These are phyloP conservation scores for Alternaria hordeiaustralica DNA, from an alignment of 2,329 filamentous ascomycete species.

Conservation along the genomic window DNA sequence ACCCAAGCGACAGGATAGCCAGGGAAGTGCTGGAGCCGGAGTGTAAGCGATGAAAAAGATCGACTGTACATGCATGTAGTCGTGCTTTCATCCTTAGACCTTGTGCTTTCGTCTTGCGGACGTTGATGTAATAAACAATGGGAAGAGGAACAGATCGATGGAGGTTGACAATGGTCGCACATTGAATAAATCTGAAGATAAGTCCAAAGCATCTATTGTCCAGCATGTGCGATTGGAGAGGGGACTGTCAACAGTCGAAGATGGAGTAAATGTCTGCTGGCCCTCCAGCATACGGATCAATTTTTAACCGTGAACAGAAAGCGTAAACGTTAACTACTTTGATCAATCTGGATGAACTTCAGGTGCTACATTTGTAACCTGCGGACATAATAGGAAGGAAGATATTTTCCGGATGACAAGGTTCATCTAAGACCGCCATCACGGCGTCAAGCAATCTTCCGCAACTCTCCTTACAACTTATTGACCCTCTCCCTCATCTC, in stretches of 20 bases:
- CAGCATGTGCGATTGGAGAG: not conserved
- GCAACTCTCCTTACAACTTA: constrained; percentile 12
- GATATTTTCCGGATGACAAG: too few species aligned
- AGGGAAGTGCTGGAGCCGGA: constrained; percentile 27
- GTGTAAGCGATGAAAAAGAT: not conserved
- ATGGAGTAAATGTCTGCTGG: not conserved
- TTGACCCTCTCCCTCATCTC: constrained; percentile 45
- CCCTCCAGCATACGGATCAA: too few species aligned
- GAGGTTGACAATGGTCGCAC: not conserved
- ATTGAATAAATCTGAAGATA: not conserved
- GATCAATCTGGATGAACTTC: too few species aligned
- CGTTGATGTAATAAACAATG: not conserved
- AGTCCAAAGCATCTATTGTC: not conserved
- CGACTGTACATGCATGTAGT: not conserved
- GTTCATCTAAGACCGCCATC: not conserved
- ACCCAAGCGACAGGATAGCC: constrained; percentile 28
- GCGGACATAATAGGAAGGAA: too few species aligned
- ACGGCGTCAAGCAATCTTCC: not conserved
- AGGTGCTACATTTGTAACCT: too few species aligned
- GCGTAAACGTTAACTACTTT: too few species aligned
- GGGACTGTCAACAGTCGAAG: not conserved
- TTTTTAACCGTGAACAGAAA: too few species aligned
- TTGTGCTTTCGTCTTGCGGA: not conserved
- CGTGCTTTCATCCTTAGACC: not conserved
- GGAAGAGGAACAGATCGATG: accelerated